Base-by-base conservation (phyloP, 2,329 filamentous ascomycete species). In the Pseudogymnoascus sp. region DNA sequence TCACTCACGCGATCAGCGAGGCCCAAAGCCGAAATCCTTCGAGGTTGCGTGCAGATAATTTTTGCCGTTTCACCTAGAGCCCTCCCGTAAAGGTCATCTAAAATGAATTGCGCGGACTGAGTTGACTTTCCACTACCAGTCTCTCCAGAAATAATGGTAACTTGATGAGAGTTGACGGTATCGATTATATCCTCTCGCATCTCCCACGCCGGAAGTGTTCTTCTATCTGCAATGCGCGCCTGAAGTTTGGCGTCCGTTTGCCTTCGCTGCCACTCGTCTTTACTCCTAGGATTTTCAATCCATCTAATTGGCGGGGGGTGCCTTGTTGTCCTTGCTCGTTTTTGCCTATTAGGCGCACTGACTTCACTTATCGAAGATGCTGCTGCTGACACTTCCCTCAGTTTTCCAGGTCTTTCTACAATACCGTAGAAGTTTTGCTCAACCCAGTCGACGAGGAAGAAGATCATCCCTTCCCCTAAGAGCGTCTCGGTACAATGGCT, bases 101-200 rank as follows among this genome's bases (percentile, higher is more conserved):
- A 81, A 47, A 99, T 83, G 75, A 97, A 99, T 74, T 99, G 95
- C 36, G 97, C 91, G 2, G 91, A 95, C 74, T 99, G 95, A 0
- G 95, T 97, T 60, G 91, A 96, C 76, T 99, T 99, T 72, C 95
- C 95, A 16, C 91, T 96, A 62, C 95, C 95, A 3, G 95, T 99
- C 77, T 97, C 95, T 69, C 95, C 95, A 47, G 93, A 96, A 69
- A 99, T 95, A 71, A 99, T 97, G 0, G 91, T 96, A 61, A 99
- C 92, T 74, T 97, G 88, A 71, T 93, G 86, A 4, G 81, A 78
- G 45, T 82, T 82, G 60, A 99, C 90, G 0, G 90, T 89, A 18
- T 83, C 75, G 8, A 97, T 85, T 31, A 99, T 90, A 1, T 82
- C 80, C 18, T 93, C 86, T 69, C 85, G 86, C 70, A 95, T 85